phyloP scores from a whole-genome alignment of 805 yeast species.

The Saccharomyces cerevisiae region DNA sequence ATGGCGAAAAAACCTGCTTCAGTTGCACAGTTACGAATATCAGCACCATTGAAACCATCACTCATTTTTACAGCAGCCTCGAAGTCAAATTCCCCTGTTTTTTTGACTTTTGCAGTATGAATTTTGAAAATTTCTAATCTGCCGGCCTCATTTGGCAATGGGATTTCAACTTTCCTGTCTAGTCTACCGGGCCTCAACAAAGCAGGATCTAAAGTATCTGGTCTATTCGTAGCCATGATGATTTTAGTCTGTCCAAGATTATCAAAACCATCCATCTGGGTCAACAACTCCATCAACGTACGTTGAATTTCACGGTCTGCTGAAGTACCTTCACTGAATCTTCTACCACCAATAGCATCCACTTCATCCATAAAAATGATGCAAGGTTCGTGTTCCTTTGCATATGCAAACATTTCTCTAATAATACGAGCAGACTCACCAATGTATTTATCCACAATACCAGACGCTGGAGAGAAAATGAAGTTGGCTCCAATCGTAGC shows the following conservation, averaged over 20 bases:
- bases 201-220: constrained; percentile 97
- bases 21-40: constrained; percentile 91
- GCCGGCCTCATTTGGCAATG: constrained; percentile 93
- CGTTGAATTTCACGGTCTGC: constrained; percentile 98
- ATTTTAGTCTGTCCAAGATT: constrained; percentile 93
- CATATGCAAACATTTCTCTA: constrained; percentile 96
- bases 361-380: constrained; percentile 97
- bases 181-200: constrained; percentile 93
- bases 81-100: constrained; percentile 92
- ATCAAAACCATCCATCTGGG: constrained; percentile 98
- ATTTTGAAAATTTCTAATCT: constrained; percentile 90
- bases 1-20: constrained; percentile 98
- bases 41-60: constrained; percentile 98
- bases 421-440: constrained; percentile 96
- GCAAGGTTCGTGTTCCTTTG: constrained; percentile 96
- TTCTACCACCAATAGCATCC: constrained; percentile 97
- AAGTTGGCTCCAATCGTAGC: constrained; percentile 98
- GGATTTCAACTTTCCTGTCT: constrained; percentile 92
- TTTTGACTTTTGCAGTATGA: constrained; percentile 75
- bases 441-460: constrained; percentile 94
- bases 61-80: constrained; percentile 97
- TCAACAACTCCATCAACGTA: constrained; percentile 90
- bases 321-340: constrained; percentile 95
- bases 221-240: constrained; percentile 98
- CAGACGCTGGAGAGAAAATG: constrained; percentile 96